phyloP scores from a whole-genome alignment of 495 filamentous ascomycete genomes.

The Immersiella caudata region DNA sequence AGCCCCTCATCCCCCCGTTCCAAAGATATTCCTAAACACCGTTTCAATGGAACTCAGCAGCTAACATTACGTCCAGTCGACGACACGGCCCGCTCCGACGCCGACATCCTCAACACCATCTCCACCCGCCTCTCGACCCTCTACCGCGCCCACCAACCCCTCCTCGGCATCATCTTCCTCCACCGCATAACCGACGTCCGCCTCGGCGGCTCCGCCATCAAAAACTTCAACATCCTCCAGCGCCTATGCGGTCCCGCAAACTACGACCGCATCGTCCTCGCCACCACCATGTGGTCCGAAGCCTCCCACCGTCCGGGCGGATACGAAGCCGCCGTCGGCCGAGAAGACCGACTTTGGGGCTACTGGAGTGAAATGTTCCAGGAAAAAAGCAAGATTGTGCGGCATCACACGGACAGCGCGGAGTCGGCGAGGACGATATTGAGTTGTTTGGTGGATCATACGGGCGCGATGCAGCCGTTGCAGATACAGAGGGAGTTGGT shows the following conservation, averaged over 20 bases:
- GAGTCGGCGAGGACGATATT: constrained; percentile 16
- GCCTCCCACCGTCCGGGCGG: background rate
- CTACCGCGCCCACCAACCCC: background rate
- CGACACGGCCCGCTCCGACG: constrained; percentile 48
- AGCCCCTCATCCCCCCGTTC: too few relatives aligned
- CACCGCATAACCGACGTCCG: constrained; percentile 29
- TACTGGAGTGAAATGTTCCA: constrained; percentile 11
- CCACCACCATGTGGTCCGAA: constrained; percentile 48
- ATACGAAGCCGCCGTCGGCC: background rate
- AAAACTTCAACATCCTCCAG: constrained; percentile 50
- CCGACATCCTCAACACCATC: constrained; percentile 45
- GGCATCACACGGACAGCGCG: background rate
- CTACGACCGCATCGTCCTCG: constrained; percentile 46
- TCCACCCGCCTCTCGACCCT: constrained; percentile 20
- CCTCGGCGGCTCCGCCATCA: constrained; percentile 42
- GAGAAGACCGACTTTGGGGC: constrained; percentile 4
- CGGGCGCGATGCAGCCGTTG: constrained; percentile 11
- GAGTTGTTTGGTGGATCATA: background rate
- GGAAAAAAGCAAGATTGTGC: background rate
- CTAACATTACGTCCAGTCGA: too few relatives aligned
- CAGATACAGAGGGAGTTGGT: constrained; percentile 47
- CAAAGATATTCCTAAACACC: too few relatives aligned
- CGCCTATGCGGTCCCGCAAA: constrained; percentile 44
- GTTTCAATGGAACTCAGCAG: too few relatives aligned
- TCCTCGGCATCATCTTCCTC: constrained; percentile 24